Evolutionary conservation across 208 protist species (phyloP), one percentile per base, ranked within the genome.

Genomic region (Porcisia hertigi): DNA sequence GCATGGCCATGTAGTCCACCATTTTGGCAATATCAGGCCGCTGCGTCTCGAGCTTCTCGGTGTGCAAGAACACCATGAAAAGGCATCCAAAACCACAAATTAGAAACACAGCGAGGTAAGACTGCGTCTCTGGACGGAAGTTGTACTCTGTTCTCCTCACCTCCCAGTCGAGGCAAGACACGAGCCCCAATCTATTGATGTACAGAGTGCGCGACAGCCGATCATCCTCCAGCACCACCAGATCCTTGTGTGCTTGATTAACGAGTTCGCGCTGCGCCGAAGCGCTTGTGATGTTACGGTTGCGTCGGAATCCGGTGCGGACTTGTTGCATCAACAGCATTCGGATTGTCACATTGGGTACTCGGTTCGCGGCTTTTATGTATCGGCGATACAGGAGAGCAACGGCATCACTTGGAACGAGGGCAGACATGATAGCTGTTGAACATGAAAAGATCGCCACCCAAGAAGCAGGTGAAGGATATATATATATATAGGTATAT

Each of bases 121-220:
- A 82, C 77, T 94, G 87, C 41, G 88, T 87, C 70, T 91, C 84
- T 14, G 90, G 89, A 8, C 74, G 81, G 66, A 95, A 94, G 79
- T 97, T 93, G 79, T 94, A 97, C 86, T 97, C 91, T 0, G 91
- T 97, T 47, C 92, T 89, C 12, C 91, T 89, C 49, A 95, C 89
- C 66, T 97, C 91, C 91, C 91, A 97, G 75, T 97, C 92, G n/a
- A 97, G 85, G 58, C 92, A 97, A 1, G 90, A 94, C 14, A 97
- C 92, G n/a, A 95, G 79, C 5, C 92, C 92, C 4, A 97, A 81
- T n/a, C 90, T 85, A 71, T 97, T 97, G 59, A 97, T 97, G 84
- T 92, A 97, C 53, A 97, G 71, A 9, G 92, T 97, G 23, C 92
- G 87, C 3, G 92, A 97, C 12, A 97, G 84, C 6, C 92, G 83